phyloP scores from a whole-genome alignment of 495 filamentous ascomycete species.

The Xanthoparmelia taractica region DNA sequence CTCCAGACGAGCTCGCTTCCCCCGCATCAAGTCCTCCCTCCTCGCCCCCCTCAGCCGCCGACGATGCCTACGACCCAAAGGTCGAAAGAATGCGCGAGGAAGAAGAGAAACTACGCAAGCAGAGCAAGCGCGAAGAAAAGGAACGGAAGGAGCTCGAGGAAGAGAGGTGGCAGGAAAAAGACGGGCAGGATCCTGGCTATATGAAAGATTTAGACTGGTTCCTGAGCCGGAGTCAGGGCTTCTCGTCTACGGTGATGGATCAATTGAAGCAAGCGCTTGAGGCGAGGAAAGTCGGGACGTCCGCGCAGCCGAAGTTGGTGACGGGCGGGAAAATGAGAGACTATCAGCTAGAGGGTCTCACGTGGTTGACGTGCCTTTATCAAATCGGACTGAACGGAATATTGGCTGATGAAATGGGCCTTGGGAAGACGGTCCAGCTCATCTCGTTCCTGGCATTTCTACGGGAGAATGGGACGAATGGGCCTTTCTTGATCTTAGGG shows the following conservation, averaged over 20 bases:
- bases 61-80: constrained; percentile 20
- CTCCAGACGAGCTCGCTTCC: constrained; percentile 19
- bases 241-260: constrained; percentile 26
- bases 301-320: constrained; percentile 66
- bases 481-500: constrained; percentile 83
- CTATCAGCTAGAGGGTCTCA: constrained; percentile 90
- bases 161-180: constrained; percentile 22
- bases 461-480: constrained; percentile 75
- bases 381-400: constrained; percentile 96
- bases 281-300: constrained; percentile 20
- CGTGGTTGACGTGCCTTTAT: constrained; percentile 79
- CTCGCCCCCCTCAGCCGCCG: constrained; percentile 32
- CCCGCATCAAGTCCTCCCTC: constrained; percentile 40
- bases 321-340: constrained; percentile 84
- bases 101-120: constrained; percentile 31
- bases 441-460: constrained; percentile 86
- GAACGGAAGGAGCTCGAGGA: constrained; percentile 23
- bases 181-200: constrained; percentile 13
- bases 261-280: constrained; percentile 25
- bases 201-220: constrained; percentile 26
- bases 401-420: constrained; percentile 93
- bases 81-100: constrained; percentile 24
- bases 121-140: constrained; percentile 33
- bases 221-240: constrained; percentile 25
- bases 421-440: constrained; percentile 92